Evolutionary conservation across 257 asterid species (phyloP).

Genomic region (Datura wrightii): DNA sequence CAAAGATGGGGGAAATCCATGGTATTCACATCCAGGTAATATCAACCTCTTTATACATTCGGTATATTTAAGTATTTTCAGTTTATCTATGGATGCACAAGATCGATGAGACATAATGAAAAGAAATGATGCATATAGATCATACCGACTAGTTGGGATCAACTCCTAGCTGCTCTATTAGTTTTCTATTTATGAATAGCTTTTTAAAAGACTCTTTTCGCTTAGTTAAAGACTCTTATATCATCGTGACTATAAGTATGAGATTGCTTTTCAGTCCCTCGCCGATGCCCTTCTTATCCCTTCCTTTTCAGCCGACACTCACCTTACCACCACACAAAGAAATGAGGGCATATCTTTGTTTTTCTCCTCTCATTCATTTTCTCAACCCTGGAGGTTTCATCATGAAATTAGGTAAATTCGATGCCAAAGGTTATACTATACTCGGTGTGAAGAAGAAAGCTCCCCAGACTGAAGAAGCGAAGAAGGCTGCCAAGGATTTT

Average conservation of each 20-base stretch:
- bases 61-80: neutral
- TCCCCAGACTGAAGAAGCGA: slow-evolving; percentile 43
- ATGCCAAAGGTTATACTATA: slow-evolving; percentile 63
- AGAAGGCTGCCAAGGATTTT: slow-evolving; percentile 58
- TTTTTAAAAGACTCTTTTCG: neutral
- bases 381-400: slow-evolving; percentile 36
- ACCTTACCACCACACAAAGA: too few relatives aligned
- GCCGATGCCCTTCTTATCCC: neutral
- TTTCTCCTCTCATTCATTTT: neutral
- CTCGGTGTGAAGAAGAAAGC: slow-evolving; percentile 65
- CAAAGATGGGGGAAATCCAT: neutral
- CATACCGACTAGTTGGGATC: neutral
- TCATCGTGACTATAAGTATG: neutral
- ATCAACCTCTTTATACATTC: neutral
- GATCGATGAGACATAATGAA: neutral
- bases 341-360: neutral
- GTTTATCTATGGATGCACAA: neutral
- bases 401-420: slow-evolving; percentile 75
- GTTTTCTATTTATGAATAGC: too few relatives aligned
- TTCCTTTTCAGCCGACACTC: neutral
- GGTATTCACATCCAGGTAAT: neutral
- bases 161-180: too few relatives aligned
- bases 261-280: neutral
- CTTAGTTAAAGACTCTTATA: too few relatives aligned
- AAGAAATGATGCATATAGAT: neutral